Percentiles rank a stretch among this genome's conserved stretches.
Evolutionary conservation across 1,284 basidiomycete genomes (phyloP).

Genomic region (Coniophora puteana): DNA sequence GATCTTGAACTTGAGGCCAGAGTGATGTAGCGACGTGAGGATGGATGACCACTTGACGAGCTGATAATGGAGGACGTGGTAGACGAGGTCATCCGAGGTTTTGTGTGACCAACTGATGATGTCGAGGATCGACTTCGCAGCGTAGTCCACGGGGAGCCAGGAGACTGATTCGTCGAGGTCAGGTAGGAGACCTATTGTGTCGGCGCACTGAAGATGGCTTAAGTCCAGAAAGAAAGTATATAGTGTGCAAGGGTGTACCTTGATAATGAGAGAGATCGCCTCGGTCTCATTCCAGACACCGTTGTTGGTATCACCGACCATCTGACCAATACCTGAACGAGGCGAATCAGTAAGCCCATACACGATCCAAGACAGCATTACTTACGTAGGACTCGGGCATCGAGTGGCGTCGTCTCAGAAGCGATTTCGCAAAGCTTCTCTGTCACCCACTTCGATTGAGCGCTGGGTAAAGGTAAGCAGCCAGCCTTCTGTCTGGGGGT

Average conservation of each 20-base stretch:
- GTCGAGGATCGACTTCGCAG: slow-evolving; percentile 48
- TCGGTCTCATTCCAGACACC: slow-evolving; percentile 64
- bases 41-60: slow-evolving; percentile 39
- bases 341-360: not conserved
- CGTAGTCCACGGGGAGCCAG: slow-evolving; percentile 59
- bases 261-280: slow-evolving; percentile 36
- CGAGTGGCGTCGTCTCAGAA: slow-evolving; percentile 26
- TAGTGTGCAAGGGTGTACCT: slow-evolving; percentile 10
- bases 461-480: slow-evolving; percentile 2
- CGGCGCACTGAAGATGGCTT: slow-evolving; percentile 31
- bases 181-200: slow-evolving; percentile 43
- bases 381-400: slow-evolving; percentile 35
- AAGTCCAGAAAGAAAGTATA: slow-evolving; percentile 20
- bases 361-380: not conserved
- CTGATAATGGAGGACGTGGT: slow-evolving; percentile 46
- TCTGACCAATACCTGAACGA: slow-evolving; percentile 39
- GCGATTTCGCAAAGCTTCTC: slow-evolving; percentile 51
- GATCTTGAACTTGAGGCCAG: slow-evolving; percentile 41
- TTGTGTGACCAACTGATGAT: slow-evolving; percentile 29
- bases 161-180: slow-evolving; percentile 39
- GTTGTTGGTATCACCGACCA: slow-evolving; percentile 46
- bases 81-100: slow-evolving; percentile 28
- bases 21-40: slow-evolving; percentile 35
- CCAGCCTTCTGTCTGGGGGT: not conserved
- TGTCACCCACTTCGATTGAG: slow-evolving; percentile 52